Percentiles rank a stretch among this genome's conserved stretches.
These are phyloP conservation scores for Boletus patriciae DNA, from an alignment of 768 basidiomycete species.

Conservation along the genomic window DNA sequence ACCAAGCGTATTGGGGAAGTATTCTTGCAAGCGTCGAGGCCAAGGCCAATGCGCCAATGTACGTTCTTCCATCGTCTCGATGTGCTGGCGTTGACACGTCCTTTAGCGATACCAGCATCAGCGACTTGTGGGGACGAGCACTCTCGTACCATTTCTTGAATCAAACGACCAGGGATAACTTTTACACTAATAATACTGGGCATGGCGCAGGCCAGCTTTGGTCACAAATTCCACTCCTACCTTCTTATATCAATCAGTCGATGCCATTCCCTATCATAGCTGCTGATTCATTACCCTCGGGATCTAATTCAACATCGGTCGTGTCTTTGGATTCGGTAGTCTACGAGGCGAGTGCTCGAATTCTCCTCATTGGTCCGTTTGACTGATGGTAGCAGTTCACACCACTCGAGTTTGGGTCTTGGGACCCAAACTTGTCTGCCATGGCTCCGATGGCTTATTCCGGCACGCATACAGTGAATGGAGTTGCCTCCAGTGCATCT, in stretches of 20 bases:
- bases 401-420: slow-evolving; percentile 71
- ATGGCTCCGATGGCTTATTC: slow-evolving; percentile 62
- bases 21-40: slow-evolving; percentile 55
- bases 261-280: slow-evolving; percentile 71
- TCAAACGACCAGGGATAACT: slow-evolving; percentile 56
- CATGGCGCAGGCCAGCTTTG: slow-evolving; percentile 77
- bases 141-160: slow-evolving; percentile 75
- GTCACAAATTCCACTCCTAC: slow-evolving; percentile 53
- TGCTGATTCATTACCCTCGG: slow-evolving; percentile 52
- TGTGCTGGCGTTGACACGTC: neutral
- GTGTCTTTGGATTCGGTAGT: slow-evolving; percentile 47
- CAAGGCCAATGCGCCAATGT: slow-evolving; percentile 57
- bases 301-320: slow-evolving; percentile 42
- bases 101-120: slow-evolving; percentile 59
- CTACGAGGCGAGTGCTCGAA: slow-evolving; percentile 49
- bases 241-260: slow-evolving; percentile 48
- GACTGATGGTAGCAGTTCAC: slow-evolving; percentile 43
- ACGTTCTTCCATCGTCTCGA: slow-evolving; percentile 21
- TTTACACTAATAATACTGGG: slow-evolving; percentile 55
- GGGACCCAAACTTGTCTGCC: slow-evolving; percentile 69
- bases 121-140: slow-evolving; percentile 63
- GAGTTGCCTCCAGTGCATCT: slow-evolving; percentile 50
- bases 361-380: slow-evolving; percentile 10
- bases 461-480: slow-evolving; percentile 65
- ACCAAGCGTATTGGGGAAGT: slow-evolving; percentile 55